Evolutionary conservation across 108 stramenopile species (phyloP), one percentile per base, ranked within the genome.

Genomic region (Cyclotella cryptica): DNA sequence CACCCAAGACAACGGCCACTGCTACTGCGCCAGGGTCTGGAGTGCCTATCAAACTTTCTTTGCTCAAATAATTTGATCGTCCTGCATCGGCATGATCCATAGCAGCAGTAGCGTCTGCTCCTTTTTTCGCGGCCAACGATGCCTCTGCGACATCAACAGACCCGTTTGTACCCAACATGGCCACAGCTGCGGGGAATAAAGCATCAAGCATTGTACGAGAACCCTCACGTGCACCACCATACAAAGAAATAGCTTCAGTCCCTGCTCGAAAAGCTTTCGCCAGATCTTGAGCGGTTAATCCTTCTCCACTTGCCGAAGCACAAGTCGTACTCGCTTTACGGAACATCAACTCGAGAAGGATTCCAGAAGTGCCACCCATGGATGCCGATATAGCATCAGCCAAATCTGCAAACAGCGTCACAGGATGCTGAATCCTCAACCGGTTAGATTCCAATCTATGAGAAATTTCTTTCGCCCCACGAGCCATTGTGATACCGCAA

Each of bases 151-250:
- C 30, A 53, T 62, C 62, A 63, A 63, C 76, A 10, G 42, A 78
- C 13, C 47, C 66, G 42, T 29, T 69, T 17, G 14, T 62, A n/a
- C 15, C 67, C 40, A 79, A 21, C 61, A 78, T 71, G 41, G 52
- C 84, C n/a, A 84, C 69, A 9, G 93, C 82, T 10, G 93, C 90
- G 5, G 98, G 97, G 18, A 94, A 70, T 46, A 98, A 54, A 10
- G 98, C 98, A 88, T 99, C 99, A 66, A 98, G 70, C 96, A 99
- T 98, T 29, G 99, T 99, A 42, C 99, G 91, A 55, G 93, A 90
- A 18, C 98, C 98, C 24, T 85, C 83, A 13, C 84, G 73, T 6
- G 98, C 99, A 22, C 99, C 98, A 19, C 99, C 98, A 70, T 97
- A 98, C 59, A 94, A 83, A 15, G 86, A 83, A 40, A 99, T 85